phyloP scores from a whole-genome alignment of 306 rosid genomes.

The Hippophae gyantsensis region DNA sequence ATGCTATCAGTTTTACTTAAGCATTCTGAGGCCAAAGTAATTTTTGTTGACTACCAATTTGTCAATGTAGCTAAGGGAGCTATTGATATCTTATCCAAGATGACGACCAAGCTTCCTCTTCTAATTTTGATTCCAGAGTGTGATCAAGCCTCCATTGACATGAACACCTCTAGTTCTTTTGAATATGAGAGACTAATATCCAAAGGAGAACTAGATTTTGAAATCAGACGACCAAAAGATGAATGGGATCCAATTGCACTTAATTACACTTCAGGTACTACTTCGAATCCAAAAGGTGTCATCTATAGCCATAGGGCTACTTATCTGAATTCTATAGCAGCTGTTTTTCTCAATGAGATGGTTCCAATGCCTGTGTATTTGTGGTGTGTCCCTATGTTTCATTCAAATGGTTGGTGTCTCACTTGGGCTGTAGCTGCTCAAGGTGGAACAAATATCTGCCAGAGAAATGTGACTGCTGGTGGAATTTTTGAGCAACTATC shows the following conservation, averaged over 20 bases:
- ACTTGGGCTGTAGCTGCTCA: conserved; percentile 85
- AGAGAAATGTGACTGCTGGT: conserved; percentile 45
- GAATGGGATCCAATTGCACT: conserved; percentile 71
- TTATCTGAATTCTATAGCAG: conserved; percentile 72
- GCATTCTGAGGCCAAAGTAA: conserved; percentile 65
- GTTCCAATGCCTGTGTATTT: conserved; percentile 53
- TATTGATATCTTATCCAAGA: conserved; percentile 28
- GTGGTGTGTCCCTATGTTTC: conserved; percentile 93
- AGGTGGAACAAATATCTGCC: conserved; percentile 85
- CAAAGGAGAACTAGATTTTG: conserved; percentile 37
- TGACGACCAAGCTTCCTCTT: conserved; percentile 31
- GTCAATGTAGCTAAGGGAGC: conserved; percentile 50
- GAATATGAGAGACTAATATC: conserved; percentile 58
- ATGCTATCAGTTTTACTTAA: conserved; percentile 41
- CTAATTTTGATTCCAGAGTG: conserved; percentile 46
- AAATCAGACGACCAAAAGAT: conserved; percentile 52
- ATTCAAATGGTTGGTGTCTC: conserved; percentile 95
- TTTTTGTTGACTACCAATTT: conserved; percentile 63
- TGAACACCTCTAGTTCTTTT: conserved; percentile 11
- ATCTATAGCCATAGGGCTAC: conserved; percentile 85
- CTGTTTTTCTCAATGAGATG: conserved; percentile 55
- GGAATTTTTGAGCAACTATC: conserved; percentile 45
- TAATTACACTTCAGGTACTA: conserved; percentile 91
- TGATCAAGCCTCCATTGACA: conserved; percentile 19
- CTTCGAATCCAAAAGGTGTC: conserved; percentile 88